phyloP scores from a whole-genome alignment of 1,284 basidiomycete genomes.

The Vanrija pseudolonga region DNA sequence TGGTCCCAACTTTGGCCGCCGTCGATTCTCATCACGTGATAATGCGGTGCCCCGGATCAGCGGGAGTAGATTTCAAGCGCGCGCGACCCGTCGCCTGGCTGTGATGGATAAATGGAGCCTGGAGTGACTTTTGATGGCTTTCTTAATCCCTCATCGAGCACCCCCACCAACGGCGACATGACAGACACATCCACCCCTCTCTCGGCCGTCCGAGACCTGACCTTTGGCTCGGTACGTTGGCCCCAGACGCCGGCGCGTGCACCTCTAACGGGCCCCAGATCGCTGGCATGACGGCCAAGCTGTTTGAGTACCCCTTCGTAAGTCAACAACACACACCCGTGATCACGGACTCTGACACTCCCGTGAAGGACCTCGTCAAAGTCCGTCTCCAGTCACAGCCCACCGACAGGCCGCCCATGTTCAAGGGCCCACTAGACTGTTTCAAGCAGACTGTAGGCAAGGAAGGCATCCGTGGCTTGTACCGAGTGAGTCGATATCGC shows the following conservation, averaged over 20 bases:
- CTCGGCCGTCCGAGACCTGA: slow-evolving; percentile 48
- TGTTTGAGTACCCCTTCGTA: slow-evolving; percentile 74
- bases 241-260: not conserved
- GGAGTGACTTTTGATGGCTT: too few relatives aligned
- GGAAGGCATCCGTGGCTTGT: slow-evolving; percentile 73
- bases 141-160: too few relatives aligned
- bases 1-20: too few relatives aligned
- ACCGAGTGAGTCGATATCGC: slow-evolving; percentile 60
- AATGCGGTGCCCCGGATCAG: too few relatives aligned
- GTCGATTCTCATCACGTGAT: too few relatives aligned
- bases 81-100: too few relatives aligned
- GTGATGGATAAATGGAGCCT: too few relatives aligned
- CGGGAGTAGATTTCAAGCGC: too few relatives aligned
- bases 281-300: slow-evolving; percentile 75
- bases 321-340: slow-evolving; percentile 8
- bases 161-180: too few relatives aligned
- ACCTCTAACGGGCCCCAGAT: slow-evolving; percentile 47
- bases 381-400: slow-evolving; percentile 80
- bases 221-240: slow-evolving; percentile 51
- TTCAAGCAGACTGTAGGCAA: slow-evolving; percentile 68
- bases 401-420: slow-evolving; percentile 65
- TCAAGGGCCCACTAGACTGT: slow-evolving; percentile 76
- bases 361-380: slow-evolving; percentile 51
- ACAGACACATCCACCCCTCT: too few relatives aligned
- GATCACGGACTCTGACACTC: not conserved